Base-by-base conservation (phyloP, 73 alveolate species). In the Paramecium caudatum region DNA sequence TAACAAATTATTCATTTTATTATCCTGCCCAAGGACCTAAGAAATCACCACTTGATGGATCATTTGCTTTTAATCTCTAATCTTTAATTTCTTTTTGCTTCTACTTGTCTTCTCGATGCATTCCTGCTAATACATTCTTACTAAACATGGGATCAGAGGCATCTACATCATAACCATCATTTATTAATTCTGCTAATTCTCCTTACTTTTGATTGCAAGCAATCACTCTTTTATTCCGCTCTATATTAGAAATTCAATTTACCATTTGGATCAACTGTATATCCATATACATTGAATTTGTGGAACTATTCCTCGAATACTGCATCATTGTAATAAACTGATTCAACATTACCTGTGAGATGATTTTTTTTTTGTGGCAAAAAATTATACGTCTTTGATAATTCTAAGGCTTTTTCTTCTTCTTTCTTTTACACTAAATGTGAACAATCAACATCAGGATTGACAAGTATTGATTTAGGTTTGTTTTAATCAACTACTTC, bases 11-110 rank as follows among this genome's bases (percentile, higher is more conserved):
- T 47, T 95, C 97, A 92, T 94, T 65, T 91, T 78, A 23, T 90
- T 94, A 9, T 49, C 91, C 91, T 16, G 99, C 99, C 99, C 99
- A 98, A 2, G 99, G 99, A 0, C 99, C 99, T 65, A 90, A 70
- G 85, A 91, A 98, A 37, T 93, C 95, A 9, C 90, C 86, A 15
- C 94, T 87, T 23, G 94, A 74, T 47, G 98, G 98, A 68, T 95
- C 95, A 91, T 93, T 91, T 8, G 92, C 90, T 90, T 94, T 70
- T 43, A 91, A 92, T 46, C 98, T 61, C 12, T 91, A 45, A 16
- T 68, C 82, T 92, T 95, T 95, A 84, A 95, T 90, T 88, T 95
- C 85, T 49, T 90, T 65, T 34, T 94, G 19, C 55, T 47, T 82
- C 61, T 36, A 37, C 65, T 94, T 94, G 45, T 86, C 93, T 41